Evolutionary conservation across 805 yeast species (phyloP), one percentile per base, ranked within the genome.

Genomic region (Wickerhamiella siamensis): DNA sequence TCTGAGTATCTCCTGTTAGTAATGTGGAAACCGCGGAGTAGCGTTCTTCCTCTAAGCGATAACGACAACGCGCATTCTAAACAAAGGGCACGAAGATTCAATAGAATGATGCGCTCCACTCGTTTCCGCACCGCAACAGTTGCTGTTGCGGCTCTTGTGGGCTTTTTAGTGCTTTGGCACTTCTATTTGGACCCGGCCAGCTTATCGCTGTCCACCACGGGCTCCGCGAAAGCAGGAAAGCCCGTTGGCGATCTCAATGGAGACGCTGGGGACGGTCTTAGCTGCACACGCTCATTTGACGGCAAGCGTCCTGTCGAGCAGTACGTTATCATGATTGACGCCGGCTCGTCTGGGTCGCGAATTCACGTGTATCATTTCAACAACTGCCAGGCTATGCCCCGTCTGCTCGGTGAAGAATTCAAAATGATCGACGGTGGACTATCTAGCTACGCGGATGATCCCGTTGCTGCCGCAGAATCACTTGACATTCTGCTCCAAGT

Each of bases 301-400:
- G 66, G 66, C 38, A 56, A 53, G 42, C 51, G 50, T 41, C 68
- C 68, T 9, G 55, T 62, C 15, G 64, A 64, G 29, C 80, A 81
- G 56, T 88, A 71, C 52, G 96, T 87, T 24, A 72, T 91, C 19
- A 86, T 91, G 95, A 69, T 91, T 43, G 99, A 91, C 66, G 98
- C 98, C 5, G 99, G 98, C 6, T 87, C 97, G 1, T 80, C 94
- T 14, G 98, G 98, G 26, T 86, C 96, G 14, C 77, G 98, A 60
- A 82, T 91, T 32, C 99, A 93, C 61, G 79, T 91, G 38, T 91
- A 93, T 63, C 77, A 81, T 53, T 91, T 91, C 65, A 83, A 84
- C 64, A 77, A 83, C 43, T 87, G 97, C 58, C 69, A 68, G 38
- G 74, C 81, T 31, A 88, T 94, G 43, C 97, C 99, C 35, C 69